Evolutionary conservation across 2,329 filamentous ascomycete species (phyloP), one percentile per base, ranked within the genome.

Genomic region (Ceratocystis colombiana): DNA sequence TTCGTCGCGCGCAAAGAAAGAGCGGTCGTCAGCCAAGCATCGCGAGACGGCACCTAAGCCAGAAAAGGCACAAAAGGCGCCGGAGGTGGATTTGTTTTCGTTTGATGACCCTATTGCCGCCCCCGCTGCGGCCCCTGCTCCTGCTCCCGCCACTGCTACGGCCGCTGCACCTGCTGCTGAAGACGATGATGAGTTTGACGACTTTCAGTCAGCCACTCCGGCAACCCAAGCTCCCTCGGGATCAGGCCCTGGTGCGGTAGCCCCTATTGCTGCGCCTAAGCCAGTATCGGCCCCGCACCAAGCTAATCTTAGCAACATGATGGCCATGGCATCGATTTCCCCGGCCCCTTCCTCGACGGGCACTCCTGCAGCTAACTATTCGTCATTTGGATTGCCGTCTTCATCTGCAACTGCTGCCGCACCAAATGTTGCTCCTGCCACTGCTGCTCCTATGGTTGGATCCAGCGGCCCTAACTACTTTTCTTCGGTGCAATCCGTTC

Each of bases 151-250:
- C 1, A 22, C 62, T 10, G 20, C 64, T 28, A 25, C 64, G 12
- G 44, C 64, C 8, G 62, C 64, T 5, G 64, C 57, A 2, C 55
- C 69, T 22, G 63, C 67, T 12, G 66, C 74, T 64, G 85, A 84
- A 64, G 87, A 89, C 69, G 93, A 96, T 70, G 92, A 96, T 71
- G 94, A 96, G 69, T 97, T 97, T 73, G 94, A 97, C 73, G 94
- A 99, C 73, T 97, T 97, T 80, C 90, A 96, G 75, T 96, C 91
- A 22, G 93, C 93, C 15, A 79, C 88, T 2, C 84, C 87, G 2
- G 78, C 84, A 30, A 72, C 79, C 15, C 75, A 76, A n/a, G 73
- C 80, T 10, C 74, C 79, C 20, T 75, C 80, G 70, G 70, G 78
- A 25, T 30, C 55, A 22, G 30, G n/a, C 5, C 63, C 65, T 41